Evolutionary conservation across 495 filamentous ascomycete species (phyloP).

Genomic region (Lophium mytilinum): DNA sequence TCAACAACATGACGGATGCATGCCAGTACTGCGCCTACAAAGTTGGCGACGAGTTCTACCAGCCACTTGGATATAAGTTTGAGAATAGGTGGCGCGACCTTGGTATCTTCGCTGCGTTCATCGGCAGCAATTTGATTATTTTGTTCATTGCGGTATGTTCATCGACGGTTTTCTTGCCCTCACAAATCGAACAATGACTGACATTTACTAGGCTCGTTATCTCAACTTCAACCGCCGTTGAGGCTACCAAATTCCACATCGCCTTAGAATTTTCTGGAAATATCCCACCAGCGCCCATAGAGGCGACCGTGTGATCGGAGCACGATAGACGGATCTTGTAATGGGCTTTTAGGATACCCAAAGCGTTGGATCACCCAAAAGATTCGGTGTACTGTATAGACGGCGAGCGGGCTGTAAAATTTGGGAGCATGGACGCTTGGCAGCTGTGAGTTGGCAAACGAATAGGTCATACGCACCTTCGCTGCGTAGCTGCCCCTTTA

Average conservation of each 20-base stretch:
- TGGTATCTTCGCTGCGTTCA: constrained; percentile 65
- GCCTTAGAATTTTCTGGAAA: neutral
- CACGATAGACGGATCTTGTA: too few species aligned
- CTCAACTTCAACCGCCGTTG: constrained; percentile 58
- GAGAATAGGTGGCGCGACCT: constrained; percentile 68
- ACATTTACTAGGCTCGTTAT: constrained; percentile 45
- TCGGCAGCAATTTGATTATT: constrained; percentile 69
- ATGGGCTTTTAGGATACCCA: too few species aligned
- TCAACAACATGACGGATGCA: constrained; percentile 49
- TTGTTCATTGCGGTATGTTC: constrained; percentile 59
- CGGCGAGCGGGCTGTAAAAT: too few species aligned
- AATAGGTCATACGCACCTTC: too few species aligned
- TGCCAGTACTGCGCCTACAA: constrained; percentile 75
- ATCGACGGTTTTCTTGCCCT: neutral
- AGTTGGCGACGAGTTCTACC: constrained; percentile 71
- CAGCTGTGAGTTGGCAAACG: too few species aligned
- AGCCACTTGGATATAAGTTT: constrained; percentile 53
- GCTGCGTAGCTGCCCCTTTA: too few species aligned
- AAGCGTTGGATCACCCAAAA: too few species aligned
- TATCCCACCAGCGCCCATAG: neutral
- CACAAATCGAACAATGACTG: constrained; percentile 20
- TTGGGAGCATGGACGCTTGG: too few species aligned
- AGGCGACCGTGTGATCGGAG: too few species aligned
- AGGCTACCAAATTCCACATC: neutral
- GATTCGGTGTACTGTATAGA: too few species aligned